phyloP scores from a whole-genome alignment of 1,284 basidiomycete species.

The Tilletia indica region DNA sequence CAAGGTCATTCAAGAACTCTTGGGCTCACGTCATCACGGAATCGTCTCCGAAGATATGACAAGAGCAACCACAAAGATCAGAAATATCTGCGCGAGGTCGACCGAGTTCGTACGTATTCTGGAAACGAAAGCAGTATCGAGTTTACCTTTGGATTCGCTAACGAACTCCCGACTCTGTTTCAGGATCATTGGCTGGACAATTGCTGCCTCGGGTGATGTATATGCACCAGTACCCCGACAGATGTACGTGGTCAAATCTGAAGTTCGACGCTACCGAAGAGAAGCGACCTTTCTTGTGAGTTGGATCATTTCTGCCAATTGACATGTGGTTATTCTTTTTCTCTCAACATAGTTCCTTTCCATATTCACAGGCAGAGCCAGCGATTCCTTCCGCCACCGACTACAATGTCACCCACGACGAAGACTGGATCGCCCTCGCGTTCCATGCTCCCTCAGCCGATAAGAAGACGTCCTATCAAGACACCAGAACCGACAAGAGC shows the following conservation, averaged over 20 bases:
- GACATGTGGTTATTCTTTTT: too few species aligned
- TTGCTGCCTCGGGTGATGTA: constrained; percentile 19
- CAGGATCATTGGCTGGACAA: constrained; percentile 18
- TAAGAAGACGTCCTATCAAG: too few species aligned
- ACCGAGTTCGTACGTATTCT: constrained; percentile 14
- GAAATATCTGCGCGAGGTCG: constrained; percentile 1
- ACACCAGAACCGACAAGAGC: too few species aligned
- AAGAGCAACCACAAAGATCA: constrained; percentile 13
- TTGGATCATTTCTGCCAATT: not conserved
- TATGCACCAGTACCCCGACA: not conserved
- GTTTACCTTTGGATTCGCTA: too few species aligned
- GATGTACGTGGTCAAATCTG: constrained; percentile 19
- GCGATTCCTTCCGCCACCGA: constrained; percentile 24
- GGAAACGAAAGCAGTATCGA: not conserved
- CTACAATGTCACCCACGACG: constrained; percentile 51
- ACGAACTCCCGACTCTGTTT: not conserved
- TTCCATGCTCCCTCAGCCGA: constrained; percentile 21
- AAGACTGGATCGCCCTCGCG: constrained; percentile 50
- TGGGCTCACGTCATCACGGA: not conserved
- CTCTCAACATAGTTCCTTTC: too few species aligned
- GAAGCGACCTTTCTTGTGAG: constrained; percentile 20
- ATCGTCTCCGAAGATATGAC: constrained; percentile 2
- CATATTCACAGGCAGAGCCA: constrained; percentile 17
- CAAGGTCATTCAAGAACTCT: constrained; percentile 16
- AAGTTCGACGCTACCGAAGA: constrained; percentile 18